phyloP scores from a whole-genome alignment of 352 stramenopile species.

The Peronospora destructor region DNA sequence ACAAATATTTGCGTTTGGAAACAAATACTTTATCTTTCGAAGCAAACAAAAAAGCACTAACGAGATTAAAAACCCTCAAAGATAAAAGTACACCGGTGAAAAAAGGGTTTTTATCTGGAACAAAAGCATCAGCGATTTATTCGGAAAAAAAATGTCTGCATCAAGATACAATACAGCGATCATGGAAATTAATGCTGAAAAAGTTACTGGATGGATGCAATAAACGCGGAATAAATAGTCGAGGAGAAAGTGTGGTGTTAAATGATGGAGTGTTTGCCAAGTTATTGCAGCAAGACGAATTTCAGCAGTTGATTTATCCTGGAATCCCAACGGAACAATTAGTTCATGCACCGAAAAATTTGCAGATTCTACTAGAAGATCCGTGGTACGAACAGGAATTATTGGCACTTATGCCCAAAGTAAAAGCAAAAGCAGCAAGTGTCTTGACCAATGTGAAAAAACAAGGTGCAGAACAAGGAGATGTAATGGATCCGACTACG shows the following conservation, averaged over 20 bases:
- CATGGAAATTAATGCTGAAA: conserved; percentile 61
- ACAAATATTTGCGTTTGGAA: conserved; percentile 64
- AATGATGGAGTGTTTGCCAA: conserved; percentile 77
- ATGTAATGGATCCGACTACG: conserved; percentile 71
- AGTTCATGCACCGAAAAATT: conserved; percentile 52
- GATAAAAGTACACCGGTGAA: conserved; percentile 19
- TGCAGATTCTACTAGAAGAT: conserved; percentile 68
- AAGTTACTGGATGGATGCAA: conserved; percentile 59
- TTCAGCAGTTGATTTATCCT: conserved; percentile 75
- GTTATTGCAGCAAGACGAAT: conserved; percentile 57
- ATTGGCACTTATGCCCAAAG: conserved; percentile 72
- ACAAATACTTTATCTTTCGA: conserved; percentile 16
- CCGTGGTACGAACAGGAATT: conserved; percentile 78
- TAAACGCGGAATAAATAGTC: conserved; percentile 41
- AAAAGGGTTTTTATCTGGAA: conserved; percentile 44
- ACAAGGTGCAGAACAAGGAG: conserved; percentile 54
- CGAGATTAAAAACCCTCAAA: conserved; percentile 25
- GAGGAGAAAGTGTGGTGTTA: conserved; percentile 52
- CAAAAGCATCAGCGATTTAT: conserved; percentile 42
- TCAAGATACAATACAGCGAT: conserved; percentile 34
- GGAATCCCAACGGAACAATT: conserved; percentile 68
- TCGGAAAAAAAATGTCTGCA: conserved; percentile 51
- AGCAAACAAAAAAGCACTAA: conserved; percentile 48
- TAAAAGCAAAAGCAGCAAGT: conserved; percentile 64
- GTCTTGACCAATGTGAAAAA: conserved; percentile 80